Evolutionary conservation across 345 rosid species (phyloP).

Genomic region (Ricinus communis): DNA sequence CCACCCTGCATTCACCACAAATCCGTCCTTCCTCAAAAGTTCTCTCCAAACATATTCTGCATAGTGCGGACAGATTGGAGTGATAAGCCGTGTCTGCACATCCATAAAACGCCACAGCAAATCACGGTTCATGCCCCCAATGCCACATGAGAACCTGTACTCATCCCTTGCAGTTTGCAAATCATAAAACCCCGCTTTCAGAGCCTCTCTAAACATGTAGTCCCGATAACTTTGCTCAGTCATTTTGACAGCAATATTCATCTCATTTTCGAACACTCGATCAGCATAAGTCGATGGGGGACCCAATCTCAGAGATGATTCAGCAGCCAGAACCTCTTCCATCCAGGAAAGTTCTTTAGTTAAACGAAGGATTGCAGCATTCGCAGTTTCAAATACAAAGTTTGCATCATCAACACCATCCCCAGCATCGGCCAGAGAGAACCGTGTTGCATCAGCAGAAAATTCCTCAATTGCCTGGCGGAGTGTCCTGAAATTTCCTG

Average conservation of each 20-base stretch:
- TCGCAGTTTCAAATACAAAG: constrained; percentile 85
- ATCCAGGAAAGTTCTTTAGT: constrained; percentile 91
- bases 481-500: constrained; percentile 90
- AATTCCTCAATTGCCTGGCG: constrained; percentile 80
- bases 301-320: constrained; percentile 68
- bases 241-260: constrained; percentile 71
- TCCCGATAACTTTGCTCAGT: constrained; percentile 66
- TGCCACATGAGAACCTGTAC: constrained; percentile 82
- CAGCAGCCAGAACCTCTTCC: constrained; percentile 72
- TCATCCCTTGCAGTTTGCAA: constrained; percentile 93
- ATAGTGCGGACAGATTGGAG: constrained; percentile 95
- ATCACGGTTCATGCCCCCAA: constrained; percentile 68
- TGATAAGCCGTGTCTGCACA: constrained; percentile 80
- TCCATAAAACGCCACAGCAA: constrained; percentile 77
- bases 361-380: constrained; percentile 81
- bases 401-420: constrained; percentile 99
- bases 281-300: constrained; percentile 78
- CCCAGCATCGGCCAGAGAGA: constrained; percentile 92
- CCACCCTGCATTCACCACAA: constrained; percentile 85
- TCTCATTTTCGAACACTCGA: constrained; percentile 78
- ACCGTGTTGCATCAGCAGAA: constrained; percentile 89
- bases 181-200: constrained; percentile 86
- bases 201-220: constrained; percentile 89
- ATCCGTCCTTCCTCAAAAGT: constrained; percentile 75
- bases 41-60: constrained; percentile 89